These are phyloP conservation scores for Capsella bursapastoris DNA, from an alignment of 345 rosid genomes.

Conservation along the genomic window DNA sequence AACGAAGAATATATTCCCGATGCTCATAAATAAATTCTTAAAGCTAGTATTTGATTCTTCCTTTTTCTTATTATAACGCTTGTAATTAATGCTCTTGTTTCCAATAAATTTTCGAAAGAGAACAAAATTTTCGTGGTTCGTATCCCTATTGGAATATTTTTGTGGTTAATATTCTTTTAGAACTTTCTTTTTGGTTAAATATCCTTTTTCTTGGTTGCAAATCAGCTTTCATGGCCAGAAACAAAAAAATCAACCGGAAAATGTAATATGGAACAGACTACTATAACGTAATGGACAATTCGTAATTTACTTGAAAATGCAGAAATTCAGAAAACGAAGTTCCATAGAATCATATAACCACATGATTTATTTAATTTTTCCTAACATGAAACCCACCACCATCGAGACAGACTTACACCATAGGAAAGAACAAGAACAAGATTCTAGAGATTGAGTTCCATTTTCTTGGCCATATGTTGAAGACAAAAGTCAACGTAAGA, in stretches of 20 bases:
- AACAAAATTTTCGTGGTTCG: constrained; percentile 15
- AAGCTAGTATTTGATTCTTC: constrained; percentile 29
- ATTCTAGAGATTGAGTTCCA: constrained; percentile 46
- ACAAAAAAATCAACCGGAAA: constrained; percentile 13
- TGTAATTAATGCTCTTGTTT: constrained; percentile 12
- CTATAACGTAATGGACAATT: too few relatives aligned
- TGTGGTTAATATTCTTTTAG: background rate
- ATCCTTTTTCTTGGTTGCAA: background rate
- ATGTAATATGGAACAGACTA: background rate
- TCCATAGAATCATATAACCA: background rate
- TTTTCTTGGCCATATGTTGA: constrained; percentile 51
- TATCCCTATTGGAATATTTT: constrained; percentile 13
- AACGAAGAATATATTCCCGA: constrained; percentile 20
- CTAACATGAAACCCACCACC: constrained; percentile 4
- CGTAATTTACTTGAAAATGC: background rate
- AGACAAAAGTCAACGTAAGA: constrained; percentile 46
- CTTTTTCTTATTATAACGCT: background rate
- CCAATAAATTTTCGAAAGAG: background rate
- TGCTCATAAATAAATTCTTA: constrained; percentile 17
- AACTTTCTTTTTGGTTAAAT: background rate
- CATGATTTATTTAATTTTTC: background rate
- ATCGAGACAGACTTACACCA: constrained; percentile 1
- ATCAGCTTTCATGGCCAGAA: background rate
- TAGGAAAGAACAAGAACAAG: background rate
- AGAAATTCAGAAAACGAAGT: background rate